These are phyloP conservation scores for Diutina rugosa DNA, from an alignment of 1,139 yeast species.

Conservation along the genomic window DNA sequence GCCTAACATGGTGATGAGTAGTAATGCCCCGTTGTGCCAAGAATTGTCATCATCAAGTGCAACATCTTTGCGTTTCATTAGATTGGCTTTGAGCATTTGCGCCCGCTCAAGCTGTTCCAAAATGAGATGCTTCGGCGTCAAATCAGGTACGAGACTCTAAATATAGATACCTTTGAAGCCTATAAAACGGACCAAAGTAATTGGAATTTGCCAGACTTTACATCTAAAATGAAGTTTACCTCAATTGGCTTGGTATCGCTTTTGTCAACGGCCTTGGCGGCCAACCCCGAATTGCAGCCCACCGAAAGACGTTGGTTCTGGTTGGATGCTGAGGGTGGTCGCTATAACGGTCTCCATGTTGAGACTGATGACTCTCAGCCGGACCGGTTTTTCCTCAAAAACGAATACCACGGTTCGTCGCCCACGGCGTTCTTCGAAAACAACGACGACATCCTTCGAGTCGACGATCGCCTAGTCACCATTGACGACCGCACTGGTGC, in stretches of 20 bases:
- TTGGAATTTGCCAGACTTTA: background rate
- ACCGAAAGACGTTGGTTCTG: background rate
- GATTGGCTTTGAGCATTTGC: too few species aligned
- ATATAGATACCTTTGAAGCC: background rate
- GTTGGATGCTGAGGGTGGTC: background rate
- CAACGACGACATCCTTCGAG: background rate
- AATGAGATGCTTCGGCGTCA: too few species aligned
- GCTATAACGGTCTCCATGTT: background rate
- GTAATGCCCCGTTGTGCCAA: too few species aligned
- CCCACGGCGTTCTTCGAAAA: background rate
- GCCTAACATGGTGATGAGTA: too few species aligned
- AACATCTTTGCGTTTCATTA: too few species aligned
- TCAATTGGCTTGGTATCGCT: background rate
- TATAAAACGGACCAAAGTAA: background rate
- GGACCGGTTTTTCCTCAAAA: background rate
- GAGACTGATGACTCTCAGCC: background rate
- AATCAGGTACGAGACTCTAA: background rate
- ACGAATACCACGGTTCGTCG: background rate
- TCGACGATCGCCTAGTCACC: background rate
- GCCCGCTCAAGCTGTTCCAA: too few species aligned
- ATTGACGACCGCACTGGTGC: background rate
- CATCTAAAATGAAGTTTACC: background rate
- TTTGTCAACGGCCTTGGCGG: background rate
- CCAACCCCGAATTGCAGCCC: background rate
- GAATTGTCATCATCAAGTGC: too few species aligned